phyloP scores from a whole-genome alignment of 129 eudicot species.

The Apium graveolens region DNA sequence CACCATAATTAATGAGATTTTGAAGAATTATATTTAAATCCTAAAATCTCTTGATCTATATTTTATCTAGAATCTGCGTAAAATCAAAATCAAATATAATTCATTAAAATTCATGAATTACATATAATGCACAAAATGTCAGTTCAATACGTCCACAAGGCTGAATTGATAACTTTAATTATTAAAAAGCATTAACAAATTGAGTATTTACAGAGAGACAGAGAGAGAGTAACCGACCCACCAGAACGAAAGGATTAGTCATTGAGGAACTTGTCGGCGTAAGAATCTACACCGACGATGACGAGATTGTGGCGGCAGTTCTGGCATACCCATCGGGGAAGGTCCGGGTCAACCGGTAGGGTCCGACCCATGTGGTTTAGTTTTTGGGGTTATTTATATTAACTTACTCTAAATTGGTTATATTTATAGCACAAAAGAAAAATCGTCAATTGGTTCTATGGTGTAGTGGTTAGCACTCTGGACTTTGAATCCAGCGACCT shows the following conservation, averaged over 20 bases:
- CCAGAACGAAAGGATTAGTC: constrained; percentile 59
- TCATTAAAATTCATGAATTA: too few species aligned
- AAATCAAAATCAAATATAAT: too few species aligned
- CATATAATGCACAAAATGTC: too few species aligned
- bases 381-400: too few species aligned
- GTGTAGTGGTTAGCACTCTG: constrained; percentile 80
- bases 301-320: constrained; percentile 84
- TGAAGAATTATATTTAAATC: too few species aligned
- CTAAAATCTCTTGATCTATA: too few species aligned
- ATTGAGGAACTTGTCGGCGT: constrained; percentile 52
- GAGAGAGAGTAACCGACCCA: constrained; percentile 4
- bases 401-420: too few species aligned
- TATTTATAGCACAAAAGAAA: too few species aligned
- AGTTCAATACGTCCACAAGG: too few species aligned
- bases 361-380: constrained; percentile 60
- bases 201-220: background rate
- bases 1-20: too few species aligned
- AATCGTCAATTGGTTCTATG: constrained; percentile 42
- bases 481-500: constrained; percentile 94
- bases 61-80: too few species aligned
- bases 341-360: constrained; percentile 73
- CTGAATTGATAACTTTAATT: too few species aligned
- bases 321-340: constrained; percentile 88
- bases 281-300: constrained; percentile 76
- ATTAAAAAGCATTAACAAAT: background rate